These are phyloP conservation scores for Beauveria medogensis DNA, from an alignment of 2,329 filamentous ascomycete genomes.

Conservation along the genomic window DNA sequence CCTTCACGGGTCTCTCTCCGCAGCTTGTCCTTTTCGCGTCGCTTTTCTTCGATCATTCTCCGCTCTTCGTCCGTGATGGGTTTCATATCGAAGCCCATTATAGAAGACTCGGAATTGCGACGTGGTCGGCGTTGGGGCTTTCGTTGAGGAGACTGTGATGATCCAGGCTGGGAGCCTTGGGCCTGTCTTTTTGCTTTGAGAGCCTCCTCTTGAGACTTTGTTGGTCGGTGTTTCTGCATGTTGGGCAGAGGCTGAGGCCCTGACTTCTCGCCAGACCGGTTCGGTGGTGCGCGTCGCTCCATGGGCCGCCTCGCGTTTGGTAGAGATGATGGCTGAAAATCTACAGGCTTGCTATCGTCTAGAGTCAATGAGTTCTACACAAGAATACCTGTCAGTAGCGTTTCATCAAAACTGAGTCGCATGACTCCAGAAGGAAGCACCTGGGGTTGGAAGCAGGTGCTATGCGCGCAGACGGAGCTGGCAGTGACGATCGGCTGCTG, in stretches of 20 bases:
- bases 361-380: conserved; percentile 61
- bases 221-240: conserved; percentile 45
- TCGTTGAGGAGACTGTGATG: conserved; percentile 31
- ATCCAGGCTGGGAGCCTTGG: conserved; percentile 9
- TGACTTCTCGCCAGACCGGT: conserved; percentile 14
- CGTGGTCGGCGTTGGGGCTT: conserved; percentile 45
- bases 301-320: conserved; percentile 2
- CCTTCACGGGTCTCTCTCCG: conserved; percentile 36
- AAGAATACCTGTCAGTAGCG: conserved; percentile 4
- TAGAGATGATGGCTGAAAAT: conserved; percentile 12
- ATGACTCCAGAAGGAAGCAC: background rate
- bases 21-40: conserved; percentile 11
- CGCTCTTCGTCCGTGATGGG: conserved; percentile 48
- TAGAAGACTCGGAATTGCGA: conserved; percentile 73
- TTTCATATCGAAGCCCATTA: conserved; percentile 50
- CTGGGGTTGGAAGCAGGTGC: background rate
- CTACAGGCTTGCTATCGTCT: conserved; percentile 44
- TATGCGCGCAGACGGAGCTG: background rate
- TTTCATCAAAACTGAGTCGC: background rate
- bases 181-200: conserved; percentile 34
- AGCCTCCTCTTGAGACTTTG: conserved; percentile 60
- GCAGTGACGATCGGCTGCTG: conserved; percentile 3
- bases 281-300: conserved; percentile 3
- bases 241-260: background rate
- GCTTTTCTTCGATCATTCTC: conserved; percentile 24